phyloP scores from a whole-genome alignment of 345 rosid species.

The Arabis alpina region DNA sequence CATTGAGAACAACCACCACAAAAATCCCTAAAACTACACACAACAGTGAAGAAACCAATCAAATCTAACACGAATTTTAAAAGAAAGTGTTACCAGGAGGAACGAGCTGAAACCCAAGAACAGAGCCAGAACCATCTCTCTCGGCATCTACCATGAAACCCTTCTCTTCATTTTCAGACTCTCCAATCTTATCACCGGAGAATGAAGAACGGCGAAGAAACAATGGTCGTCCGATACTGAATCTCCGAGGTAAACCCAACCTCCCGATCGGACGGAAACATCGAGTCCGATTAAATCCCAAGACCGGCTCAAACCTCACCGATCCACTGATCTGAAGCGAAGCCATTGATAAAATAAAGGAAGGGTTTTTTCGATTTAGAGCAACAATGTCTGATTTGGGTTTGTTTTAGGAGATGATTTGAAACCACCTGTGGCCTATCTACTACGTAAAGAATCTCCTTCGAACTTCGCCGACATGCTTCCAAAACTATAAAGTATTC shows the following conservation, averaged over 20 bases:
- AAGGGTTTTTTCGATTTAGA: not conserved
- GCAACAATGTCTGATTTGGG: conserved; percentile 8
- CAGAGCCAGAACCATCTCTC: conserved; percentile 66
- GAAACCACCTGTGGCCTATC: conserved; percentile 47
- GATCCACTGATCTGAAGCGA: conserved; percentile 45
- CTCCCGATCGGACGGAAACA: conserved; percentile 25
- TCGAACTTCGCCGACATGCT: conserved; percentile 43
- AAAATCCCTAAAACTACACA: conserved; percentile 6
- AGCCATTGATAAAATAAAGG: conserved; percentile 52
- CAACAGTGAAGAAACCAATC: not conserved
- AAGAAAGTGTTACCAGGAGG: conserved; percentile 50
- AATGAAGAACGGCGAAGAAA: conserved; percentile 36
- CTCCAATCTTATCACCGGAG: conserved; percentile 29
- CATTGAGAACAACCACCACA: not conserved
- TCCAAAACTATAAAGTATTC: conserved; percentile 26
- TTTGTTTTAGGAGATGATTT: not conserved
- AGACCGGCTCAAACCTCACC: conserved; percentile 28
- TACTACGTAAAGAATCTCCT: conserved; percentile 42
- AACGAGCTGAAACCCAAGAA: conserved; percentile 65
- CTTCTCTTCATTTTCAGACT: conserved; percentile 35
- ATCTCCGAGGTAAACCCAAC: conserved; percentile 40
- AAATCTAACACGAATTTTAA: not conserved
- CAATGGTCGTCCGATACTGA: conserved; percentile 39
- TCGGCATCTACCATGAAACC: conserved; percentile 55
- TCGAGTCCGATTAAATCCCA: not conserved